Percentiles rank a stretch among this genome's conserved stretches.
Conservation (phyloP, 345 rosid species). For the Gossypium australe region DNA sequence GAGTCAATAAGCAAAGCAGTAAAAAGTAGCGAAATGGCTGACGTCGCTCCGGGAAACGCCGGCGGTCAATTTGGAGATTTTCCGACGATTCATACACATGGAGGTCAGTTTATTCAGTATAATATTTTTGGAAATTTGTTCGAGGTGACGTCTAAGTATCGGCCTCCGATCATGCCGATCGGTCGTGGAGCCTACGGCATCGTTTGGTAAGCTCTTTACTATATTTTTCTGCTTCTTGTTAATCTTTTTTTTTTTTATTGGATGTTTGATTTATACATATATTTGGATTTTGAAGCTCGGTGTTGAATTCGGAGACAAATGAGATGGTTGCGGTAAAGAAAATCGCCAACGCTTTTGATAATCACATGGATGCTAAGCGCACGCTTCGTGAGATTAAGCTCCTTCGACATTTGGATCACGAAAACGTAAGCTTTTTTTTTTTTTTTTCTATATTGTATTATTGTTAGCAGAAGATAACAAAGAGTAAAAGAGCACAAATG, state of each 20-base stretch:
- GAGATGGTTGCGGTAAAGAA: slow-evolving; percentile 97
- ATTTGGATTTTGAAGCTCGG: slow-evolving; percentile 50
- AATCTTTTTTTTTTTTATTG: background rate
- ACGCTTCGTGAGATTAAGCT: slow-evolving; percentile 98
- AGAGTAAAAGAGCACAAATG: background rate
- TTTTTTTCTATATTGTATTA: background rate
- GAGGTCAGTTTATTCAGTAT: slow-evolving; percentile 65
- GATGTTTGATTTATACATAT: background rate
- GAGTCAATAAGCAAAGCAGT: background rate
- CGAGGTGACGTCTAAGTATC: slow-evolving; percentile 82
- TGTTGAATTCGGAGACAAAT: slow-evolving; percentile 81
- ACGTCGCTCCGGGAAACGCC: slow-evolving; percentile 22
- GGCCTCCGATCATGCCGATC: slow-evolving; percentile 85
- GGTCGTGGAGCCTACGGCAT: slow-evolving; percentile 98
- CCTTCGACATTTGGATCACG: slow-evolving; percentile 93
- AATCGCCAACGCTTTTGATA: slow-evolving; percentile 92
- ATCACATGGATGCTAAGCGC: slow-evolving; percentile 94
- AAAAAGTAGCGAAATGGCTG: slow-evolving; percentile 28
- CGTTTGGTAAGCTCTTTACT: slow-evolving; percentile 55
- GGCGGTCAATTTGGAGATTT: slow-evolving; percentile 55
- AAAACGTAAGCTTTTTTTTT: slow-evolving; percentile 49
- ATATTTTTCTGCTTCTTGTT: background rate
- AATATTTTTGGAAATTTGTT: slow-evolving; percentile 77
- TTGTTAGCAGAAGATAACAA: background rate
- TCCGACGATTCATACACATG: slow-evolving; percentile 65